Base-by-base conservation (phyloP, 108 stramenopile genomes). In the Schizochytrium sp. region DNA sequence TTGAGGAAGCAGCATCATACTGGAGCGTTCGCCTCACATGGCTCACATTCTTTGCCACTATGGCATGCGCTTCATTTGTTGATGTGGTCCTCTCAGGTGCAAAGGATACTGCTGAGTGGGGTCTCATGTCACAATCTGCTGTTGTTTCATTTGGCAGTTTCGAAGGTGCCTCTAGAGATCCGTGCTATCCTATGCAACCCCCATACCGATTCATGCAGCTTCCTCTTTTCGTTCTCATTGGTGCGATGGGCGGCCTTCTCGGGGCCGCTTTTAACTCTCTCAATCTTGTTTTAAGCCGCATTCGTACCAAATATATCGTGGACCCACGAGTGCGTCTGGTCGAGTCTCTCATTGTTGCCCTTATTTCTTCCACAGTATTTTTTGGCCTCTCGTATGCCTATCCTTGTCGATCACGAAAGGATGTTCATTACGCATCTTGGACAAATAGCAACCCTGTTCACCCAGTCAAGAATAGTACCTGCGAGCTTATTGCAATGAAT, bases 1-100 rank as follows among this genome's bases (percentile, higher is more conserved):
- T 97, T 49, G 96, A 97, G 89, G 96, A 97, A 89, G 95, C 92
- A 13, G 92, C 96, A 2, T 95, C 95, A 5, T 97, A 93, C 91
- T 97, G 97, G 97, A 87, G 87, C 46, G 94, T 94, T 7, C 90
- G 90, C 5, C 90, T 97, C n/a, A 97, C 96, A 4, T 96, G 95
- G 95, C 88, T 95, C 1, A 91, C 94, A 46, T 96, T 96, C 91
- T 94, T 95, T 88, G 96, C 95, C 89, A 94, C 95, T 69, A 95
- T 96, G 94, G 72, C 94, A 56, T 94, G 95, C 44, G 94, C 90
- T 19, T 92, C 92, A 58, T 90, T 61, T n/a, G 49, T 91, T 60
- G 57, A 91, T 87, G 15, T 91, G 56, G 69, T 90, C 56, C 87
- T 91, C 69, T 88, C 89, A 5, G 91, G 61, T 55, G 3, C 50